Percentiles rank a stretch among this genome's conserved stretches.
These are phyloP conservation scores for Verticillium isaacii DNA, from an alignment of 2,329 filamentous ascomycete species.

Conservation along the genomic window DNA sequence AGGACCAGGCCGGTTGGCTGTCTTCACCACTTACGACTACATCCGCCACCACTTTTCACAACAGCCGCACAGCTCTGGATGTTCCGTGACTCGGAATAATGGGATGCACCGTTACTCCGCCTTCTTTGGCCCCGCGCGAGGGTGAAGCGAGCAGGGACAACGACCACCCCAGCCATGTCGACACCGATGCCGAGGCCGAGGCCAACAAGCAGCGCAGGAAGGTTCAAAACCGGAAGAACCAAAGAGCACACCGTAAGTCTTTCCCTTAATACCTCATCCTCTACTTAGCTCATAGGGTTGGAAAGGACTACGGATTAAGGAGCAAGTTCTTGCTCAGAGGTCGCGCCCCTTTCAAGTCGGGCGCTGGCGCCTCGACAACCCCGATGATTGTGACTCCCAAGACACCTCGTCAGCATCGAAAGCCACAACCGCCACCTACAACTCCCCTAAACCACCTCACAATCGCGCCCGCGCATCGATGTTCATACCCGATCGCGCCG, in stretches of 20 bases:
- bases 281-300: background rate
- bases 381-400: background rate
- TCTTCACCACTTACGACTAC: background rate
- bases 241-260: conserved; percentile 9
- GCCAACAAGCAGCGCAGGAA: conserved; percentile 6
- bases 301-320: conserved; percentile 2
- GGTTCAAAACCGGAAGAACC: conserved; percentile 8
- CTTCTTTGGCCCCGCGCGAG: background rate
- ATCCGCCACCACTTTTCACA: too few species aligned
- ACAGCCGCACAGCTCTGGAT: background rate
- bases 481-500: background rate
- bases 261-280: background rate
- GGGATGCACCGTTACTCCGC: background rate
- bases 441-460: background rate
- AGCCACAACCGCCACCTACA: background rate
- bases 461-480: background rate
- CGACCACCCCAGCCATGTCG: background rate
- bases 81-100: background rate
- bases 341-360: conserved; percentile 1
- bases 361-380: conserved; percentile 5
- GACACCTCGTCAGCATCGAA: background rate
- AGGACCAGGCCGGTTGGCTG: background rate
- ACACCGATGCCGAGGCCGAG: background rate
- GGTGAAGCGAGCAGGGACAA: background rate
- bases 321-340: background rate